A percentile compares a stretch with the other conserved stretches of the same genome.
These are phyloP conservation scores for Cenococcum geophilum DNA, from an alignment of 495 filamentous ascomycete species.

Conservation along the genomic window DNA sequence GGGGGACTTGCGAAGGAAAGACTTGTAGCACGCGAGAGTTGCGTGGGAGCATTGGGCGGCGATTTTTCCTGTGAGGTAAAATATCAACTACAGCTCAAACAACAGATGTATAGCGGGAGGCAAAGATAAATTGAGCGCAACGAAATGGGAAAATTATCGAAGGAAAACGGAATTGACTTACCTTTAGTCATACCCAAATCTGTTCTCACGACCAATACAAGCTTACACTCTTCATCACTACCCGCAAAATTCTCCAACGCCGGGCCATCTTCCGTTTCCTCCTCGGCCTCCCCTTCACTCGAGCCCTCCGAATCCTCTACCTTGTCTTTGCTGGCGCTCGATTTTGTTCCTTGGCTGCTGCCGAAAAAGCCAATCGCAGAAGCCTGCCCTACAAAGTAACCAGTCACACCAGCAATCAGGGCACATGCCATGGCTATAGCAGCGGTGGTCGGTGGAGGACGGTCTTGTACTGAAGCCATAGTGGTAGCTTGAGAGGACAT, in stretches of 20 bases:
- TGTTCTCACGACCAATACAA: conserved; percentile 85
- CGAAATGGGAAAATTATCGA: background rate
- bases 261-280: conserved; percentile 12
- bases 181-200: conserved; percentile 97
- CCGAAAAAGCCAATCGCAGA: conserved; percentile 40
- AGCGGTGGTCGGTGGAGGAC: conserved; percentile 35
- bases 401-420: conserved; percentile 36
- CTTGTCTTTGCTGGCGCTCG: conserved; percentile 14
- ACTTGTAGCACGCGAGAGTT: conserved; percentile 93
- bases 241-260: conserved; percentile 33
- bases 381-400: conserved; percentile 42
- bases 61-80: conserved; percentile 71
- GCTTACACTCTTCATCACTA: conserved; percentile 75
- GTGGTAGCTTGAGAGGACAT: background rate
- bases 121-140: background rate
- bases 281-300: conserved; percentile 30
- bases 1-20: conserved; percentile 54
- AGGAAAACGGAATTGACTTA: conserved; percentile 33
- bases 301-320: conserved; percentile 26
- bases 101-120: background rate
- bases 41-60: conserved; percentile 95
- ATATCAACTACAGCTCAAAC: background rate
- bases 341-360: conserved; percentile 7
- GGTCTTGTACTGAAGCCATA: conserved; percentile 18
- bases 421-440: conserved; percentile 39